Conservation (phyloP, 148 eudicot species). For the Nepenthes mirabilis region DNA sequence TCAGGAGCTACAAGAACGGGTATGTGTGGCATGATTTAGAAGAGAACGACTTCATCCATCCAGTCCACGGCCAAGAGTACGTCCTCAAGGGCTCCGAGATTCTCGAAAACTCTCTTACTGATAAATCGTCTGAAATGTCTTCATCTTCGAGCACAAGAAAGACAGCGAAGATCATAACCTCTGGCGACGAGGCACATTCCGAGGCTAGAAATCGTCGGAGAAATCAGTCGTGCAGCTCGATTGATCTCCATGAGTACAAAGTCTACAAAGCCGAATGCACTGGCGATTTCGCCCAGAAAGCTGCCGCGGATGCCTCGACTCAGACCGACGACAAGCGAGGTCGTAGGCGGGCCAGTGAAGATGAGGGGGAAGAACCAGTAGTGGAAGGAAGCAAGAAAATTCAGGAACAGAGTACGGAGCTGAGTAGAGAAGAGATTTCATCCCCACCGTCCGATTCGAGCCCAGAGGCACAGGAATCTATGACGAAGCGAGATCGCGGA, state of each 20-base stretch:
- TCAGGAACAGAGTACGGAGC: slow-evolving; percentile 23
- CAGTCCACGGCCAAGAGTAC: slow-evolving; percentile 76
- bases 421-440: slow-evolving; percentile 57
- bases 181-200: slow-evolving; percentile 11
- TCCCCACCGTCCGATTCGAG: slow-evolving; percentile 99
- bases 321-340: slow-evolving; percentile 72
- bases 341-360: slow-evolving; percentile 23
- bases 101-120: not conserved
- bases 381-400: slow-evolving; percentile 2
- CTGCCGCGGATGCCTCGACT: slow-evolving; percentile 81
- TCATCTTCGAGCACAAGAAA: not conserved
- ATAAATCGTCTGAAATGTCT: not conserved
- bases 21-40: slow-evolving; percentile 86
- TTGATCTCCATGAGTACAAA: slow-evolving; percentile 71
- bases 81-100: slow-evolving; percentile 91
- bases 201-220: slow-evolving; percentile 28
- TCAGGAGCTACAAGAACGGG: slow-evolving; percentile 83
- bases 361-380: slow-evolving; percentile 18
- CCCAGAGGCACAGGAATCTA: slow-evolving; percentile 65
- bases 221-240: slow-evolving; percentile 69
- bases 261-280: slow-evolving; percentile 19
- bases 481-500: slow-evolving; percentile 60
- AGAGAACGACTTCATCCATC: slow-evolving; percentile 71
- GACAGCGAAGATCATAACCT: slow-evolving; percentile 6
- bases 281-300: slow-evolving; percentile 17